Base-by-base conservation (phyloP, 148 eudicot species). In the Camellia sinensis region DNA sequence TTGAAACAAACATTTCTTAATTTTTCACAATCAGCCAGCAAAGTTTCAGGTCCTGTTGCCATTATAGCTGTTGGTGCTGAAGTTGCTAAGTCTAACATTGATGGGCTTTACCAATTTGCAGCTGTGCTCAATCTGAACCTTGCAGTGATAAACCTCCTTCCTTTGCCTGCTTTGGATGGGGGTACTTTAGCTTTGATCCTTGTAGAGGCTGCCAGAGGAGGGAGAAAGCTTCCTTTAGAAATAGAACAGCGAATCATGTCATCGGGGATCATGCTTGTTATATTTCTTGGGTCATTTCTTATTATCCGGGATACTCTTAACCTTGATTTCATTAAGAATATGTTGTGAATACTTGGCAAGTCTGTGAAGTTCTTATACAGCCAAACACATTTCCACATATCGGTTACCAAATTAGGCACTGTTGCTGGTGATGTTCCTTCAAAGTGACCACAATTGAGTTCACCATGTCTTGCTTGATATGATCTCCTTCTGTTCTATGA, bases 31-130 rank as follows among this genome's bases (percentile, higher is more conserved):
- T 60, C 96, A 8, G 98, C 98, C 44, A 86, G 93, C 7, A 95
- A 95, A 73, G 97, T 95, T 82, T 89, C 98, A 0, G 98, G 98
- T 10, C 98, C 98, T 3, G 92, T 95, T 76, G 98, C 98, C 10
- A 91, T 95, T 41, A 95, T 95, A 7, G 98, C 98, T 7, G 98
- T 95, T 68, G 98, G 98, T 50, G 98, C 98, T 48, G 96, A 95
- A 83, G 98, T 95, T 74, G 98, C 98, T 0, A 90, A 93, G 72
- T 90, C 98, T 7, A 93, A 91, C 73, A 71, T 84, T 45, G 91
- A 89, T 71, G 97, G 97, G 19, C 89, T 95, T 37, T 95, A 86
- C 85, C 98, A 95, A 77, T 95, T 93, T 87, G 98, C 98, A 40
- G 97, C 98, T 65, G 65, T 95, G 78, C 73, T 95, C 63, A 95